Evolutionary conservation across 768 basidiomycete species (phyloP), one percentile per base, ranked within the genome.

Genomic region (Lyophyllum decastes): DNA sequence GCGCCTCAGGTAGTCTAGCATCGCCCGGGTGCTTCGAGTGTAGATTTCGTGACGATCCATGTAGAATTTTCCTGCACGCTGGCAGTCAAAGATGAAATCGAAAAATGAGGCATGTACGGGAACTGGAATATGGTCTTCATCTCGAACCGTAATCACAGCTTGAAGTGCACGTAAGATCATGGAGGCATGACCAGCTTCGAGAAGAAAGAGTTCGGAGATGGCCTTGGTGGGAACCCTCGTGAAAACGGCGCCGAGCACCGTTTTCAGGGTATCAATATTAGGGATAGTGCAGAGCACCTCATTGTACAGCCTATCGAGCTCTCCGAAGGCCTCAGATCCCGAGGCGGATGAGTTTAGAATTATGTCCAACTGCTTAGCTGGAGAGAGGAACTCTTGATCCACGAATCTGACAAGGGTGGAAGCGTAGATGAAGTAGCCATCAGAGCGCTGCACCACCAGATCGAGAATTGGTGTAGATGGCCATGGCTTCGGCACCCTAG

Each of bases 371-470:
- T 40, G 44, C n/a, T n/a, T n/a, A n/a, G n/a, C n/a, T n/a, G n/a
- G n/a, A n/a, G n/a, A n/a, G n/a, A n/a, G n/a, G n/a, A 45, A 33
- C 44, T 55, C 57, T 11, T 58, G 14, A 22, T 52, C 54, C 22
- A 58, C 26, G 46, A 41, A 52, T 7, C 26, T 53, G 17, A 55
- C 12, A 8, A 55, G 12, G 4, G 46, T 52, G 9, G 61, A 43
- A 8, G 57, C 61, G 52, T 62, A 62, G 12, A 62, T 55, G 17
- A 55, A 62, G 21, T 54, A 47, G 19, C 61, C 57, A 1, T 22
- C 51, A 11, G 57, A 51, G 22, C 27, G 58, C 19, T 55, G 3
- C 0, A 47, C 54, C 14, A 62, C n/a, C 2, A 33, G 16, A n/a
- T 52, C 25, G 14, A 59, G 7, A 2, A 41, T 25, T n/a, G n/a